Conservation (phyloP, 2,329 filamentous ascomycete genomes). For the Chaetomiaceae sp. region DNA sequence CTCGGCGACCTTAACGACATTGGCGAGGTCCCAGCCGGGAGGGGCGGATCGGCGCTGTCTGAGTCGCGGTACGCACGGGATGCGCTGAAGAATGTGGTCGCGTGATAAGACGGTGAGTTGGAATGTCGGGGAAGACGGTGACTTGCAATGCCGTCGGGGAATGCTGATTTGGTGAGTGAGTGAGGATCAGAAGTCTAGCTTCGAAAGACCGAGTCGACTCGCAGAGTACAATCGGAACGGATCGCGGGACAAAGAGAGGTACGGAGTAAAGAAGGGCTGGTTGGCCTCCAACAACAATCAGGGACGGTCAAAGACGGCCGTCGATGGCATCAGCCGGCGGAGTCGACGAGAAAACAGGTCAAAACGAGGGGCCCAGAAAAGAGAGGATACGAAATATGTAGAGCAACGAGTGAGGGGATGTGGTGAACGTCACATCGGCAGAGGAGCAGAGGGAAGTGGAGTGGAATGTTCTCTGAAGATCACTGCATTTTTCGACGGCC, state of each 20-base stretch:
- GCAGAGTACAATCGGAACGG: neutral
- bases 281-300: neutral
- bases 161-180: neutral
- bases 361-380: conserved; percentile 13
- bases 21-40: neutral
- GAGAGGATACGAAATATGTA: neutral
- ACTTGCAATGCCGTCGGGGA: neutral
- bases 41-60: neutral
- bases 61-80: conserved; percentile 1
- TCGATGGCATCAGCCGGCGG: conserved; percentile 12
- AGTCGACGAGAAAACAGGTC: neutral
- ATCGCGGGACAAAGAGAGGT: neutral
- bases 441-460: neutral
- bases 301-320: conserved; percentile 2
- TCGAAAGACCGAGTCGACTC: neutral
- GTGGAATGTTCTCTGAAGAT: conserved; percentile 2
- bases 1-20: conserved; percentile 30
- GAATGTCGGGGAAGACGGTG: neutral
- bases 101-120: neutral
- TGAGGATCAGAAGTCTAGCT: neutral
- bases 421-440: conserved; percentile 3
- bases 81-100: neutral
- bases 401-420: neutral
- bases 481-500: neutral
- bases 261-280: neutral